Evolutionary conservation across 2,329 filamentous ascomycete species (phyloP).

Genomic region (Diaporthe caulivora): DNA sequence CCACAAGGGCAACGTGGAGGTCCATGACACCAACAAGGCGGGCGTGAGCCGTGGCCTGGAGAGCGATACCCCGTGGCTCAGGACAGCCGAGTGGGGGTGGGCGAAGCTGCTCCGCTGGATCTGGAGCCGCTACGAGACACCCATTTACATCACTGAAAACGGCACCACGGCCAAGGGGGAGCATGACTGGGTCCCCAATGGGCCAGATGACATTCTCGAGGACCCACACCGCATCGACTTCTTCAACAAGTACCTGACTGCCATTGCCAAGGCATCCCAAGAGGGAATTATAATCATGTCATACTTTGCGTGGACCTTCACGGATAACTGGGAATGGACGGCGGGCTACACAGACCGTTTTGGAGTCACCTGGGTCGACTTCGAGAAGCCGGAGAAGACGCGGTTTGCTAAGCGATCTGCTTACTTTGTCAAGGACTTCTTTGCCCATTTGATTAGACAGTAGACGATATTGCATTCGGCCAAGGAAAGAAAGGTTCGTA

Average conservation of each 20-base stretch:
- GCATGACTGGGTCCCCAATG: slow-evolving; percentile 48
- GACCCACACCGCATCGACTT: slow-evolving; percentile 55
- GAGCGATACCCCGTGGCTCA: slow-evolving; percentile 55
- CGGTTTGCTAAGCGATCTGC: slow-evolving; percentile 51
- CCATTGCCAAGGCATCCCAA: slow-evolving; percentile 52
- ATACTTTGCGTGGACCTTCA: slow-evolving; percentile 57
- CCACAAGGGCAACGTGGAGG: slow-evolving; percentile 54
- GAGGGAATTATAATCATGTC: slow-evolving; percentile 54
- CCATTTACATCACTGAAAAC: slow-evolving; percentile 58
- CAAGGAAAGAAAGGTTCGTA: background rate
- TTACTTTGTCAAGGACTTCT: slow-evolving; percentile 47
- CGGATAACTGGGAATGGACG: slow-evolving; percentile 60
- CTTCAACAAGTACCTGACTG: slow-evolving; percentile 53
- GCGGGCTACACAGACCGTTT: slow-evolving; percentile 55
- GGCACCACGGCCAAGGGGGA: slow-evolving; percentile 56
- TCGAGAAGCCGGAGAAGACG: slow-evolving; percentile 50
- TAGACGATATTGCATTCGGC: background rate
- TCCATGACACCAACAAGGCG: slow-evolving; percentile 51
- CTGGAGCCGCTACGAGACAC: slow-evolving; percentile 54
- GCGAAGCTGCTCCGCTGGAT: slow-evolving; percentile 55
- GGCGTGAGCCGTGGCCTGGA: slow-evolving; percentile 50
- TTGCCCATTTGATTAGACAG: slow-evolving; percentile 46
- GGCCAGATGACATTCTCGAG: slow-evolving; percentile 50
- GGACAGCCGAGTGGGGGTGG: slow-evolving; percentile 54
- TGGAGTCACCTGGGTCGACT: slow-evolving; percentile 56